Percentiles rank a stretch among this genome's conserved stretches.
Conservation (phyloP, 345 rosid genomes). For the Geranium rotundifolium region DNA sequence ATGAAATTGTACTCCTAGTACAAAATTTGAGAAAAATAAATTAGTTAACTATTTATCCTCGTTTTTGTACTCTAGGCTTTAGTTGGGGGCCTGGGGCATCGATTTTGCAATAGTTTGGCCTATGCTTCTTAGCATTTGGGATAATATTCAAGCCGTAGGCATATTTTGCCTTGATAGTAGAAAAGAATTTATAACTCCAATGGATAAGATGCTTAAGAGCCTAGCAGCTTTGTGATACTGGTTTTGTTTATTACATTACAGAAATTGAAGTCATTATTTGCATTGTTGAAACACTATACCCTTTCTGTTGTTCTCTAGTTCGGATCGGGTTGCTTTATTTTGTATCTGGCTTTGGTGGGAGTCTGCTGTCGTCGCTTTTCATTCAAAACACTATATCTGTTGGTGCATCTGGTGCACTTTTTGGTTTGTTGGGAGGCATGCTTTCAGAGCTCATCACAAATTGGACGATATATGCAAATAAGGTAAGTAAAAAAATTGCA, state of each 20-base stretch:
- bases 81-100: no score
- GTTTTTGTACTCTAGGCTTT: no score
- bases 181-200: no score
- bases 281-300: not conserved
- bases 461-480: slow-evolving; percentile 87
- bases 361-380: slow-evolving; percentile 75
- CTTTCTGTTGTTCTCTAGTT: slow-evolving; percentile 30
- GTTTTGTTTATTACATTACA: no score
- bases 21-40: no score
- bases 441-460: slow-evolving; percentile 87
- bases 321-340: slow-evolving; percentile 76
- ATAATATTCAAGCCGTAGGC: no score
- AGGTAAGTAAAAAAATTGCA: slow-evolving; percentile 31
- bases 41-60: no score
- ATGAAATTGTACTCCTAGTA: no score
- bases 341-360: slow-evolving; percentile 84
- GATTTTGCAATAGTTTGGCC: no score
- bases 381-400: slow-evolving; percentile 74
- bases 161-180: no score
- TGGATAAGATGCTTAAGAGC: no score
- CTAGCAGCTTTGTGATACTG: not conserved
- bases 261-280: not conserved
- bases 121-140: no score
- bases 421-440: slow-evolving; percentile 94
- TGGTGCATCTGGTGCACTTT: slow-evolving; percentile 98